Percentiles rank a stretch among this genome's conserved stretches.
phyloP scores from a whole-genome alignment of 208 protist species.

The Trypanosoma grayi region DNA sequence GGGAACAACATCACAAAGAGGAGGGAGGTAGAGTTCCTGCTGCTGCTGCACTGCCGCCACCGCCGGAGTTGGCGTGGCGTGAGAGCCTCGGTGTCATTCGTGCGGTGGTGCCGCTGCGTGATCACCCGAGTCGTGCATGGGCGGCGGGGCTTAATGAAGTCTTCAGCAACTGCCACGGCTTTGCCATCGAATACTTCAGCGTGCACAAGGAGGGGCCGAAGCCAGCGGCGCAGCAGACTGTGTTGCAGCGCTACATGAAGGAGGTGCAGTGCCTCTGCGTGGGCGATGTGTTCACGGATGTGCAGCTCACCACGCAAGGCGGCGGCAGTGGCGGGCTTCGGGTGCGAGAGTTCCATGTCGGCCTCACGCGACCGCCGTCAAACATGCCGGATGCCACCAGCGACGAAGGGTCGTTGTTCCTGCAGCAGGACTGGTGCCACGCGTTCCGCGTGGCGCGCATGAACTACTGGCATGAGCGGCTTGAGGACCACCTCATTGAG shows the following conservation, averaged over 20 bases:
- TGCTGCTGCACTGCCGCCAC: not conserved
- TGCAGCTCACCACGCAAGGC: conserved; percentile 1
- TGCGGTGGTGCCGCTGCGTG: conserved; percentile 8
- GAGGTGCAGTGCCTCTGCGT: conserved; percentile 12
- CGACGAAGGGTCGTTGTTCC: conserved; percentile 4
- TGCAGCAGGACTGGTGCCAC: conserved; percentile 22
- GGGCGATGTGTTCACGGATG: conserved; percentile 9
- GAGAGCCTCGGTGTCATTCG: conserved; percentile 19
- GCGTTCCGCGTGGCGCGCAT: conserved; percentile 15
- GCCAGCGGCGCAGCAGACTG: not conserved
- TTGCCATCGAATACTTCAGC: conserved; percentile 25
- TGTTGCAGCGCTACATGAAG: conserved; percentile 14
- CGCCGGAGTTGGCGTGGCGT: conserved; percentile 15
- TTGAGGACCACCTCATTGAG: conserved; percentile 18
- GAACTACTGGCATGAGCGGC: conserved; percentile 27
- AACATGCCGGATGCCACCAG: not conserved
- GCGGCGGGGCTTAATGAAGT: not conserved
- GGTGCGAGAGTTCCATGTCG: conserved; percentile 24
- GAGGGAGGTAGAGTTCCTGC: not conserved
- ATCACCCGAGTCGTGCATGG: conserved; percentile 12
- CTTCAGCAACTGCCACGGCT: conserved; percentile 11
- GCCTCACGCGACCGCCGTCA: conserved; percentile 2
- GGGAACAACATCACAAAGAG: too few species aligned
- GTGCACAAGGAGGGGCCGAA: conserved; percentile 1
- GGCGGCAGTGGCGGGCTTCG: conserved; percentile 9